Conservation (phyloP, 148 eudicot genomes). For the Silene conica region DNA sequence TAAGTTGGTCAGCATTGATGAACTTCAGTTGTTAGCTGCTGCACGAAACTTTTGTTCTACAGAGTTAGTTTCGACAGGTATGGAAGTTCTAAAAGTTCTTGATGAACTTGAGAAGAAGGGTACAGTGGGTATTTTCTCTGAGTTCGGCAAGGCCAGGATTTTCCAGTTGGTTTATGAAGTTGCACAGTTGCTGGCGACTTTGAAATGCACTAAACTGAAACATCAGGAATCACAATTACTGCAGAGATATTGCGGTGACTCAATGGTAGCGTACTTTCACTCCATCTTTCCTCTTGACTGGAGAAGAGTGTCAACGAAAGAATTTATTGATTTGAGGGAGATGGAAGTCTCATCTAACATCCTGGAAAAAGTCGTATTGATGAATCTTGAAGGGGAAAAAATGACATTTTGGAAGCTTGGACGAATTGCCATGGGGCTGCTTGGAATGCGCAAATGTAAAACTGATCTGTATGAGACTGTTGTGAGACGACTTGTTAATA, state of each 20-base stretch:
- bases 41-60: constrained; percentile 32
- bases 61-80: constrained; percentile 42
- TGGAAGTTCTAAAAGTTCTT: constrained; percentile 45
- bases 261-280: constrained; percentile 25
- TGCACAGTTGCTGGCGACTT: constrained; percentile 34
- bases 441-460: constrained; percentile 39
- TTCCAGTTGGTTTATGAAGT: constrained; percentile 37
- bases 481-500: constrained; percentile 13
- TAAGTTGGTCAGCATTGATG: constrained; percentile 26
- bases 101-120: constrained; percentile 27
- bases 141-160: constrained; percentile 28
- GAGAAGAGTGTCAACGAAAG: constrained; percentile 26
- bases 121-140: constrained; percentile 18
- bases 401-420: constrained; percentile 51
- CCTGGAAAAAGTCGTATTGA: constrained; percentile 36
- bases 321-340: constrained; percentile 38
- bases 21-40: constrained; percentile 26
- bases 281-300: constrained; percentile 47
- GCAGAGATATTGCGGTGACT: constrained; percentile 20
- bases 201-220: constrained; percentile 23
- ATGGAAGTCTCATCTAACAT: constrained; percentile 32
- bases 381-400: constrained; percentile 14
- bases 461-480: constrained; percentile 25
- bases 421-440: constrained; percentile 41
- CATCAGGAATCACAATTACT: constrained; percentile 15